Percentiles rank a stretch among this genome's conserved stretches.
Conservation (phyloP, 176 grass and related monocot species). For the Areca catechu region DNA sequence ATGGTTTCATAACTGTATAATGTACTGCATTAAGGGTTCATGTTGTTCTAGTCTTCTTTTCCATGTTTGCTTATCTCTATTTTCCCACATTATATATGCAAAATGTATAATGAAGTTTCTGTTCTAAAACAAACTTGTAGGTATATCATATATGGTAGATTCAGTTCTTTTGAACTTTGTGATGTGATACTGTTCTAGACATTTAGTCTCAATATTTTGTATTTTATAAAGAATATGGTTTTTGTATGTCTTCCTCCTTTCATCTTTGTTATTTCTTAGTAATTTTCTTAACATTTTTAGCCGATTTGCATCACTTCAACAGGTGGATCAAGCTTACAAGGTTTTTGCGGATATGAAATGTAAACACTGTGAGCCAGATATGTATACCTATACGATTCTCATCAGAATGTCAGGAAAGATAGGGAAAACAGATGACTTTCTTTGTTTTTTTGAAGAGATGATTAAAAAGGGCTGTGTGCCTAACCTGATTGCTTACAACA, state of each 20-base stretch:
- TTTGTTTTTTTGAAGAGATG: conserved; percentile 86
- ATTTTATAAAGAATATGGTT: too few species aligned
- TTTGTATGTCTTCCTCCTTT: background rate
- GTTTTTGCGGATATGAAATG: conserved; percentile 98
- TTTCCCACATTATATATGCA: too few species aligned
- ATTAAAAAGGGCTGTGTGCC: conserved; percentile 45
- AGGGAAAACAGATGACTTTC: conserved; percentile 45
- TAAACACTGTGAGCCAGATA: conserved; percentile 60
- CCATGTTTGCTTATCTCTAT: background rate
- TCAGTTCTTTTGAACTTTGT: too few species aligned
- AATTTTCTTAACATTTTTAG: background rate
- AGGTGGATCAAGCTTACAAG: conserved; percentile 71
- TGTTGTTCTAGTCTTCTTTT: conserved; percentile 15
- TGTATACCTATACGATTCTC: conserved; percentile 86
- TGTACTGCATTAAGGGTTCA: too few species aligned
- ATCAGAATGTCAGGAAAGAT: conserved; percentile 86
- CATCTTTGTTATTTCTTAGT: background rate
- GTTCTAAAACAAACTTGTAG: too few species aligned
- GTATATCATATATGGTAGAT: too few species aligned
- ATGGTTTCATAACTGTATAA: too few species aligned
- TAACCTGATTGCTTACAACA: conserved; percentile 81
- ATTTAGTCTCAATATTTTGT: too few species aligned
- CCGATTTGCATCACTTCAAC: conserved; percentile 28
- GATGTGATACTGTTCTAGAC: too few species aligned
- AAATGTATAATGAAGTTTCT: too few species aligned